A percentile compares a stretch with the other conserved stretches of the same genome.
Conservation (phyloP, 805 yeast genomes). For the Scheffersomyces stipitis region DNA sequence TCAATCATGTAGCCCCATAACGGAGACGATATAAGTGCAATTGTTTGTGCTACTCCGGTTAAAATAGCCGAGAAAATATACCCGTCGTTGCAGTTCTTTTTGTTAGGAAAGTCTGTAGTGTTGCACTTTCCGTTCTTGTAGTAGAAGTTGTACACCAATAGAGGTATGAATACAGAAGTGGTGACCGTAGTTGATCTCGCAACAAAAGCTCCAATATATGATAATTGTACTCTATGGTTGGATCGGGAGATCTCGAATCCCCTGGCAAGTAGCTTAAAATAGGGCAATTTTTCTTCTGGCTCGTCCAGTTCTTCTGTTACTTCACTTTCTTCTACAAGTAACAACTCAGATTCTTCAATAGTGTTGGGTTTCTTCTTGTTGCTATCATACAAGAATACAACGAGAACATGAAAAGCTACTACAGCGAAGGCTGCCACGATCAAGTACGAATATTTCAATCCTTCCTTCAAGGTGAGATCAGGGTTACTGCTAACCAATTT, state of each 20-base stretch:
- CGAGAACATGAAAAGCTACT: conserved; percentile 36
- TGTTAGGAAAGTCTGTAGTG: conserved; percentile 16
- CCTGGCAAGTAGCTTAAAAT: conserved; percentile 39
- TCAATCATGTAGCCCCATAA: conserved; percentile 62
- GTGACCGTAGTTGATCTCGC: conserved; percentile 64
- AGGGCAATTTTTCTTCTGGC: conserved; percentile 17
- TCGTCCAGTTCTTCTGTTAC: too few relatives aligned
- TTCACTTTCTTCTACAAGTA: background rate
- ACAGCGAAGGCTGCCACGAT: conserved; percentile 47
- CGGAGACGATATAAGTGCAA: conserved; percentile 62
- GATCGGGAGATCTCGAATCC: conserved; percentile 50
- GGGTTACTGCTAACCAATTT: conserved; percentile 42
- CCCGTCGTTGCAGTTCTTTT: conserved; percentile 56
- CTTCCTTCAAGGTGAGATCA: conserved; percentile 31
- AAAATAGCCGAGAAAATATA: conserved; percentile 65
- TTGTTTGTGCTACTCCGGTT: conserved; percentile 64
- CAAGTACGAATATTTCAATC: conserved; percentile 49
- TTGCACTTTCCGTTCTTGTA: conserved; percentile 50
- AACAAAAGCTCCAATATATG: conserved; percentile 61
- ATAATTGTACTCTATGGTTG: conserved; percentile 49
- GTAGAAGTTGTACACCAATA: conserved; percentile 59
- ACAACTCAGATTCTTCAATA: conserved; percentile 22
- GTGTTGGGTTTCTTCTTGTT: conserved; percentile 27
- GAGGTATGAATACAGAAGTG: conserved; percentile 60
- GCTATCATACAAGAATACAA: conserved; percentile 46